Evolutionary conservation across 495 filamentous ascomycete species (phyloP).

Genomic region (Penicillium lividum): DNA sequence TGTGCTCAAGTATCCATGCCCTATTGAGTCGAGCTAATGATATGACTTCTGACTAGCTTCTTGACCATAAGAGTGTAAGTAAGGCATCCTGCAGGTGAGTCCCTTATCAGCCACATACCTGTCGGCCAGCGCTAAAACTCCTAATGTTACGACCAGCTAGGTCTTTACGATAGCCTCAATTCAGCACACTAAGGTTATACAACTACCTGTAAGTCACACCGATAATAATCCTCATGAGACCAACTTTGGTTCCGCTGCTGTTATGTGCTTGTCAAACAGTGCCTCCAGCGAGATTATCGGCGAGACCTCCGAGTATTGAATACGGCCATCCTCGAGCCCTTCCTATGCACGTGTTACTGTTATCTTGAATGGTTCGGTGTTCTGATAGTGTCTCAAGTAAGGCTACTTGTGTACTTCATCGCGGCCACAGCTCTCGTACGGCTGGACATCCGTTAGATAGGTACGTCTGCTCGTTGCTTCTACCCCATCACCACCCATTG

Average conservation of each 20-base stretch:
- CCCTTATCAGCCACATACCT: too few species aligned
- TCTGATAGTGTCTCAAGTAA: constrained; percentile 3
- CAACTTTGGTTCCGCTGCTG: background rate
- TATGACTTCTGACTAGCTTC: too few species aligned
- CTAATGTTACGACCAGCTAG: too few species aligned
- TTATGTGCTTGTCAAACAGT: background rate
- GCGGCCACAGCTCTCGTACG: background rate
- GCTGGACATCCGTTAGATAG: background rate
- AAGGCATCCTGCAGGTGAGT: too few species aligned
- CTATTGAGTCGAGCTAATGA: too few species aligned
- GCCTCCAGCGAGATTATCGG: background rate
- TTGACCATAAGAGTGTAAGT: too few species aligned
- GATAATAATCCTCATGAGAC: too few species aligned
- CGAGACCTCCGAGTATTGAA: background rate
- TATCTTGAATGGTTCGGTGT: constrained; percentile 2
- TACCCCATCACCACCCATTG: background rate
- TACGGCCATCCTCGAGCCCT: background rate
- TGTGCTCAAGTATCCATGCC: too few species aligned
- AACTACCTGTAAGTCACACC: too few species aligned
- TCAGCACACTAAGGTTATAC: too few species aligned
- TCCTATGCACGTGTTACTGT: background rate
- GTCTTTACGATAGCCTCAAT: too few species aligned
- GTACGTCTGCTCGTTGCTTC: background rate
- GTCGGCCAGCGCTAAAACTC: too few species aligned
- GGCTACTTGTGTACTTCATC: constrained; percentile 4